Conservation (phyloP, 1,139 yeast genomes). For the Yamadazyma membranifaciens region DNA sequence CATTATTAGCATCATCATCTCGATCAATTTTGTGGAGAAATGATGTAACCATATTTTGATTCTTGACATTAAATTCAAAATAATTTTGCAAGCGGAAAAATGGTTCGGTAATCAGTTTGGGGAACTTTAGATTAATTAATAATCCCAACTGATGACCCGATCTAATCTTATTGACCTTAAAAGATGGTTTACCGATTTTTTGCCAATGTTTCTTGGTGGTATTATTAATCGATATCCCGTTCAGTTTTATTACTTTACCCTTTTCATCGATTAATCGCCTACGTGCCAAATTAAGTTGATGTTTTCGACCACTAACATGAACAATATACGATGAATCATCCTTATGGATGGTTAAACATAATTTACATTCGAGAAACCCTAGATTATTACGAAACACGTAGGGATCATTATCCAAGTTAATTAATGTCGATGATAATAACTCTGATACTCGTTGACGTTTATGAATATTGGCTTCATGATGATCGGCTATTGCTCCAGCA, state of each 20-base stretch:
- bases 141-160: constrained; percentile 65
- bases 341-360: constrained; percentile 74
- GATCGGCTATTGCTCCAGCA: constrained; percentile 74
- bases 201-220: constrained; percentile 47
- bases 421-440: constrained; percentile 56
- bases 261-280: constrained; percentile 49
- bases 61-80: constrained; percentile 58
- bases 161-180: constrained; percentile 63
- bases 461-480: constrained; percentile 63
- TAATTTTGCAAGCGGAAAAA: constrained; percentile 70
- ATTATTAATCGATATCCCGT: constrained; percentile 28
- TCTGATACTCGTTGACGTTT: constrained; percentile 63
- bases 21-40: constrained; percentile 19
- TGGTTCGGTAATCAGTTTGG: constrained; percentile 55
- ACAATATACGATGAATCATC: constrained; percentile 75
- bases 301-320: constrained; percentile 79
- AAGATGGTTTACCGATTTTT: constrained; percentile 73
- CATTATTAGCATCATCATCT: neutral
- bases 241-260: constrained; percentile 12
- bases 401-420: constrained; percentile 73
- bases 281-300: constrained; percentile 63
- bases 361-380: constrained; percentile 72
- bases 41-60: constrained; percentile 27
- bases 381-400: constrained; percentile 72
- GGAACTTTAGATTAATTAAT: constrained; percentile 54